Base-by-base conservation (phyloP, 805 yeast species). In the Yarrowia sp. region DNA sequence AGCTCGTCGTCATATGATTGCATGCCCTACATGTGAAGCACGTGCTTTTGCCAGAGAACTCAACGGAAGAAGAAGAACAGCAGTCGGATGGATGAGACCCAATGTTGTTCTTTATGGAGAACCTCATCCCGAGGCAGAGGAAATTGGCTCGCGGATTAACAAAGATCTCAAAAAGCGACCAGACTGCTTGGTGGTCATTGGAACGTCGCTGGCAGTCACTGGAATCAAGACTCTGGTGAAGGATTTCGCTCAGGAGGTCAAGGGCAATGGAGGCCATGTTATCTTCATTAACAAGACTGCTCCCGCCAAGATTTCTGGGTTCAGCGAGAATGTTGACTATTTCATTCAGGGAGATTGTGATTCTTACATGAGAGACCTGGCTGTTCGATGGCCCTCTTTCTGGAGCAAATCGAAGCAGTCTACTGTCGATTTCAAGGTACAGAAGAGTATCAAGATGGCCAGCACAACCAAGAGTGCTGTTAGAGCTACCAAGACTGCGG, bases 71-170 rank as follows among this genome's bases (percentile, higher is more conserved):
- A 76, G 99, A 65, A 73, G 83, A 9, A 84, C 89, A 0, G 87
- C 90, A 0, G 83, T 87, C 5, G 99, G 99, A 0, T 75, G 84
- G 26, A 77, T 95, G 48, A 81, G 97, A 65, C 99, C 99, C 5
- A 88, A 88, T 70, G 92, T 93, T 66, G 96, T 93, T 1, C 79
- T 93, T 22, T 93, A 93, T 74, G 98, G 98, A 1, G 98, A 93
- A 72, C 87, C 92, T 70, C 98, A 93, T 75, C 97, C 97, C 1
- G 84, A 85, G 67, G 85, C 92, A 5, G 97, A 90, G 67, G 76
- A 80, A n/a, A 85, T 93, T 44, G 88, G 96, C 2, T 81, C 80
- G 52, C 91, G 92, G 8, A 76, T 90, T 41, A 81, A 79, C 58
- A 79, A 82, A 21, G 98, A 93, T 76, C 71, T 90, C 66, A 68